A percentile compares a stretch with the other conserved stretches of the same genome.
These are phyloP conservation scores for Nothophoma quercina DNA, from an alignment of 2,329 filamentous ascomycete species.

Conservation along the genomic window DNA sequence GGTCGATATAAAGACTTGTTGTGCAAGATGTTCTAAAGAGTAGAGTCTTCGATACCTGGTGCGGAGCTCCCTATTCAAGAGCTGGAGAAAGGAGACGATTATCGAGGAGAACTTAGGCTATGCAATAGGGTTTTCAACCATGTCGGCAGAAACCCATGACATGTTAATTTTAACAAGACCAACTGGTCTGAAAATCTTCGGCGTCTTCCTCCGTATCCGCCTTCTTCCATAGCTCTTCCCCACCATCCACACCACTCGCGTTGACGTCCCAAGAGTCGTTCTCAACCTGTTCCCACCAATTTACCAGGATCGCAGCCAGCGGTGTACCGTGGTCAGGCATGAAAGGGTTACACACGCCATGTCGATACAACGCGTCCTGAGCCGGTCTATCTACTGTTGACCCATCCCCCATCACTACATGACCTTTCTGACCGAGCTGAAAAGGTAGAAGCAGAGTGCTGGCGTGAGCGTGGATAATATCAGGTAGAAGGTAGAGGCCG, in stretches of 20 bases:
- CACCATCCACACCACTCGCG: constrained; percentile 1
- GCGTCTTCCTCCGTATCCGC: constrained; percentile 4
- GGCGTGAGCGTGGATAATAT: background rate
- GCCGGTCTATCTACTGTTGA: background rate
- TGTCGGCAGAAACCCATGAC: constrained; percentile 1
- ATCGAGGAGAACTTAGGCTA: constrained; percentile 1
- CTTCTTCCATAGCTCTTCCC: constrained; percentile 2
- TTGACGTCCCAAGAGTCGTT: background rate
- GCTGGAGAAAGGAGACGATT: constrained; percentile 3
- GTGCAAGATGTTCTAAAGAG: constrained; percentile 1
- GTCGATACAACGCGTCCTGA: constrained; percentile 3
- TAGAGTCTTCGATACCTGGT: background rate
- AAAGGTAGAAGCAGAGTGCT: constrained; percentile 9
- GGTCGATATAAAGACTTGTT: constrained; percentile 4
- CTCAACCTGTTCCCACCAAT: background rate
- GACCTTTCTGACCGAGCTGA: background rate
- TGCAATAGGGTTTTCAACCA: constrained; percentile 1
- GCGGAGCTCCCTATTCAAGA: background rate
- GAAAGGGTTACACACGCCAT: constrained; percentile 2
- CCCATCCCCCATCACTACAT: constrained; percentile 3
- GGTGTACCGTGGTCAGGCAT: constrained; percentile 6
- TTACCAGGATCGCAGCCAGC: constrained; percentile 2
- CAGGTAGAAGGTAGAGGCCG: constrained; percentile 4
- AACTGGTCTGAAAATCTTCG: constrained; percentile 1
- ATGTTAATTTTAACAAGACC: constrained; percentile 3